Evolutionary conservation across 2,329 filamentous ascomycete genomes (phyloP).

Genomic region (Calcarisporium arbuscula): DNA sequence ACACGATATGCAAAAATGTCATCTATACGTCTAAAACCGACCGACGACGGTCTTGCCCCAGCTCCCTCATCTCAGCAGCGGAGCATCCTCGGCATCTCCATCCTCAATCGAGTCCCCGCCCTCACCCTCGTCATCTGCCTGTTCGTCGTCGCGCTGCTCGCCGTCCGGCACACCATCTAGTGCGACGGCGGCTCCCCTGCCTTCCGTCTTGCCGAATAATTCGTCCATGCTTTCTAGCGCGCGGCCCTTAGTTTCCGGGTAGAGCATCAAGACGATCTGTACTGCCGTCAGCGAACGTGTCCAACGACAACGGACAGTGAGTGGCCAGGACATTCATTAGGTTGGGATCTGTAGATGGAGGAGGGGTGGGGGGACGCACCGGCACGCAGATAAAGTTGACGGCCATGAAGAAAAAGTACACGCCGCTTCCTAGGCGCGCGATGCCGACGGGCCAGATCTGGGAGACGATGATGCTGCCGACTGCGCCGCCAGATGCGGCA

Average conservation of each 20-base stretch:
- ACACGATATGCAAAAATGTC: too few species aligned
- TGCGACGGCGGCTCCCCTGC: not conserved
- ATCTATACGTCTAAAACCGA: too few species aligned
- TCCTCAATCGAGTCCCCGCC: not conserved
- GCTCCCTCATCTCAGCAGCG: conserved; percentile 5
- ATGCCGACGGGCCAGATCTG: conserved; percentile 52
- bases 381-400: conserved; percentile 7
- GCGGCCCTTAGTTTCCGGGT: conserved; percentile 38
- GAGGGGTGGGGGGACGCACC: conserved; percentile 4
- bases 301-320: too few species aligned
- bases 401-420: conserved; percentile 53
- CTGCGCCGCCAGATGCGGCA: conserved; percentile 46
- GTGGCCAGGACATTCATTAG: too few species aligned
- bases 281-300: not conserved
- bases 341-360: not conserved
- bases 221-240: conserved; percentile 38
- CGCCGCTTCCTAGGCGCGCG: conserved; percentile 39
- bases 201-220: conserved; percentile 25
- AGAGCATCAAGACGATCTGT: conserved; percentile 34
- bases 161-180: conserved; percentile 1
- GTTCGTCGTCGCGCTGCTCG: not conserved
- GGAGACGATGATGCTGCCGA: conserved; percentile 47
- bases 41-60: too few species aligned
- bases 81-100: conserved; percentile 5
- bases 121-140: not conserved